Conservation (phyloP, 805 yeast species). For the Kuraishia molischiana region DNA sequence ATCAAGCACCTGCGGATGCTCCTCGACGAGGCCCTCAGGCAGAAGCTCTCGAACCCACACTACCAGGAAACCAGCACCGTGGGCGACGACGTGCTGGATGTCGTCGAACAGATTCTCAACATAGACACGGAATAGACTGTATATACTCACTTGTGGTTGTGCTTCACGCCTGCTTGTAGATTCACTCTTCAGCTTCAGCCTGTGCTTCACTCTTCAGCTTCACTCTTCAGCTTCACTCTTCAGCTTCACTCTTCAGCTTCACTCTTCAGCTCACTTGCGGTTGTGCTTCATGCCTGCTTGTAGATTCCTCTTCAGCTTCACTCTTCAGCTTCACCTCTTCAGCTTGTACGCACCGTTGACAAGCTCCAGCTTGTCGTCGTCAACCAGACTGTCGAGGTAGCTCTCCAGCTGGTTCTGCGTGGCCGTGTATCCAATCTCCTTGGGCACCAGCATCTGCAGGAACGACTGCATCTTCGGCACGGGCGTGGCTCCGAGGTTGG, state of each 20-base stretch:
- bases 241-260: no score
- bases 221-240: conserved; percentile 7
- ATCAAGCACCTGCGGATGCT: conserved; percentile 58
- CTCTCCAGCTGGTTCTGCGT: conserved; percentile 30
- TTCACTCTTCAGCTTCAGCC: no score
- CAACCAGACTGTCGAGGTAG: conserved; percentile 31
- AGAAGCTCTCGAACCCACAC: conserved; percentile 43
- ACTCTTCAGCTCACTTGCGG: no score
- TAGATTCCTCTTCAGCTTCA: no score
- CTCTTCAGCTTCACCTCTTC: conserved; percentile 7
- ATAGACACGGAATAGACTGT: conserved; percentile 6
- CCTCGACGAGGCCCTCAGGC: conserved; percentile 58
- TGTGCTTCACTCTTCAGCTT: no score
- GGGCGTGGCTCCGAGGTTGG: conserved; percentile 42
- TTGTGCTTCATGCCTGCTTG: no score
- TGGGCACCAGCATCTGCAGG: conserved; percentile 45
- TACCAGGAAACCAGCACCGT: conserved; percentile 13
- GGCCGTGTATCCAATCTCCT: conserved; percentile 28
- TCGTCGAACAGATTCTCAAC: conserved; percentile 28
- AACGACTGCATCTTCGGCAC: conserved; percentile 41
- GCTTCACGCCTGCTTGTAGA: no score
- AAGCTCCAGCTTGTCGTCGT: conserved; percentile 28
- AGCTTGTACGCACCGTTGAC: conserved; percentile 26
- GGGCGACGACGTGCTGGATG: conserved; percentile 25
- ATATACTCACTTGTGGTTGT: no score